phyloP scores from a whole-genome alignment of 2,329 filamentous ascomycete genomes.

The Tolypocladium ovalisporum region DNA sequence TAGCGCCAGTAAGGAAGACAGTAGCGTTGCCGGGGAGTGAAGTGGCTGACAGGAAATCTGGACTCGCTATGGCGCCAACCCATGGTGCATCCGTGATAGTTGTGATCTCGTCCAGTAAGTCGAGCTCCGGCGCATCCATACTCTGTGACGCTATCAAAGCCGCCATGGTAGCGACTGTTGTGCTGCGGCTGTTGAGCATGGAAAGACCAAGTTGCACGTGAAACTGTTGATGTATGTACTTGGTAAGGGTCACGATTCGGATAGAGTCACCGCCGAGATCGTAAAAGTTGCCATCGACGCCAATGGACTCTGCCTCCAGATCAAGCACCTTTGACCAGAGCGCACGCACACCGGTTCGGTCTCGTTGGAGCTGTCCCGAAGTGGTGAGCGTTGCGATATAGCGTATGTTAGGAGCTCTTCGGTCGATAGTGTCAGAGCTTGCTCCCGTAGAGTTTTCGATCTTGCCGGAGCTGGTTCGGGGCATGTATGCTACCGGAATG shows the following conservation, averaged over 20 bases:
- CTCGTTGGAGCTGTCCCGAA: background rate
- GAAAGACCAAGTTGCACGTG: background rate
- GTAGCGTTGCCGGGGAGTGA: background rate
- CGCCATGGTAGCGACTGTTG: background rate
- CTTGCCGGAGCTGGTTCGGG: slow-evolving; percentile 3
- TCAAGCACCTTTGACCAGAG: background rate
- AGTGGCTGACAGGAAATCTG: background rate
- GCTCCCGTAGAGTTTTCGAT: background rate
- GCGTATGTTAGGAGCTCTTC: background rate
- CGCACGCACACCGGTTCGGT: background rate
- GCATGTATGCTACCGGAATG: slow-evolving; percentile 4
- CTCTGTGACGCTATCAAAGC: background rate
- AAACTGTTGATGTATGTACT: background rate
- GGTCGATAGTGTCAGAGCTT: background rate
- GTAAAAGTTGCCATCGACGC: background rate
- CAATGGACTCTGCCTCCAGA: background rate
- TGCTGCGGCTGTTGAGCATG: background rate
- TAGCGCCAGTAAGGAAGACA: background rate
- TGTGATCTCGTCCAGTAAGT: background rate
- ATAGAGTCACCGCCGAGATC: background rate
- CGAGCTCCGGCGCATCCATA: background rate
- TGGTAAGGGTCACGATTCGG: background rate
- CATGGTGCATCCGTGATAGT: background rate
- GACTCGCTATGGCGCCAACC: background rate
- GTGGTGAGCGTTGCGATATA: background rate